phyloP scores from a whole-genome alignment of 176 grass and related monocot genomes.

The Tuctoria greenei region DNA sequence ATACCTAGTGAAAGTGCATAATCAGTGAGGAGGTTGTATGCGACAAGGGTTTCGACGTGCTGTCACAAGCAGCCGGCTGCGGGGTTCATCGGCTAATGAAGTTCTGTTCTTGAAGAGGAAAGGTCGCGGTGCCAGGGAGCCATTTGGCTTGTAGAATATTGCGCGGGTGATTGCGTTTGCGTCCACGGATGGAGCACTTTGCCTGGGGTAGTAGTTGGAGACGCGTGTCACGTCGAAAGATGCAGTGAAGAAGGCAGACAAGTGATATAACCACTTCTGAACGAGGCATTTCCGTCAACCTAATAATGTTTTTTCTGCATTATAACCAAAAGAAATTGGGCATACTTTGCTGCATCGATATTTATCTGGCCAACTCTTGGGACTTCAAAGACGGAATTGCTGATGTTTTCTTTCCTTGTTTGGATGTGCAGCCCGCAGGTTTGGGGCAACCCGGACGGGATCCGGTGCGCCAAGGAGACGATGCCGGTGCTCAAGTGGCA shows the following conservation, averaged over 20 bases:
- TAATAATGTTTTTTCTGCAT: neutral
- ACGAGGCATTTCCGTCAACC: neutral
- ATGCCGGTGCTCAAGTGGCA: conserved; percentile 53
- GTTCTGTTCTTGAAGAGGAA: neutral
- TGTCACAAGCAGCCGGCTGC: neutral
- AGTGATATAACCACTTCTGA: neutral
- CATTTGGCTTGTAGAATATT: neutral
- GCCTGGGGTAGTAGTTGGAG: conserved; percentile 6
- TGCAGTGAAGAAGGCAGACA: neutral
- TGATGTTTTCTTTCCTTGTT: neutral
- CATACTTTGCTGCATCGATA: neutral
- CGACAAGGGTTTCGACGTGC: neutral
- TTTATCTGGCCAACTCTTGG: neutral
- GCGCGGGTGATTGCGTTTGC: conserved; percentile 33
- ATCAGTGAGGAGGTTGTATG: neutral
- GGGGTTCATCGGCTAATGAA: neutral
- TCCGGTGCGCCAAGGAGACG: conserved; percentile 83
- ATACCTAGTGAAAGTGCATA: neutral
- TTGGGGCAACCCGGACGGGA: conserved; percentile 68
- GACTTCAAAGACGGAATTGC: neutral
- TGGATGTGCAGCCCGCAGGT: conserved; percentile 51
- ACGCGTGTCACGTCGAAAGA: conserved; percentile 30
- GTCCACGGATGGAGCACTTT: conserved; percentile 8
- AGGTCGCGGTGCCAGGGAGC: neutral
- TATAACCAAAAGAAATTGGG: neutral